Evolutionary conservation across 2,329 filamentous ascomycete genomes (phyloP).

Genomic region (Sporothrix curviconia): DNA sequence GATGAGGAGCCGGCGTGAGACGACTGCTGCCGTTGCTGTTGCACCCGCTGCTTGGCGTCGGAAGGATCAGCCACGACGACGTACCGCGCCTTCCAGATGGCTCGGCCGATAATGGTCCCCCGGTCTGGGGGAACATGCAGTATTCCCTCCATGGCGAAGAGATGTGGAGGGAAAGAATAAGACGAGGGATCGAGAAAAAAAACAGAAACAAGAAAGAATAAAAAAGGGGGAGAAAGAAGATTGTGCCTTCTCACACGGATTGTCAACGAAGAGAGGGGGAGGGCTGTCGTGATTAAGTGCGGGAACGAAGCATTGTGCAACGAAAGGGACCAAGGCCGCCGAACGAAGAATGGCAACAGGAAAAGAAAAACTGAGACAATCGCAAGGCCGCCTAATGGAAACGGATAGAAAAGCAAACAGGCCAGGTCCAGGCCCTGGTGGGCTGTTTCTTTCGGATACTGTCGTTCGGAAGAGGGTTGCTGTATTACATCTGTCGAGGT

Average conservation of each 20-base stretch:
- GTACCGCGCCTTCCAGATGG: conserved; percentile 54
- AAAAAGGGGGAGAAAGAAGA: too few relatives aligned
- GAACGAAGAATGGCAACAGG: not conserved
- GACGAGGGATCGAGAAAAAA: too few relatives aligned
- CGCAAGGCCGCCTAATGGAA: too few relatives aligned
- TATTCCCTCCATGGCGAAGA: conserved; percentile 41
- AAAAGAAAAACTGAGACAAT: not conserved
- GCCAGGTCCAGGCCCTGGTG: too few relatives aligned
- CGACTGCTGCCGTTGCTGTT: conserved; percentile 4
- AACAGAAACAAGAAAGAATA: not conserved
- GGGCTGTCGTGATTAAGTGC: conserved; percentile 1
- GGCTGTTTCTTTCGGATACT: too few relatives aligned
- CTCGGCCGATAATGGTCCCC: conserved; percentile 44
- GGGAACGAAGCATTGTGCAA: conserved; percentile 14
- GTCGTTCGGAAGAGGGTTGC: too few relatives aligned
- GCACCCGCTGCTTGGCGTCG: conserved; percentile 26
- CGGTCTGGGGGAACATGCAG: conserved; percentile 46
- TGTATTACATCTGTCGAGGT: too few relatives aligned
- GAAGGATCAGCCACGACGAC: conserved; percentile 45
- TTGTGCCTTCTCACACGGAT: conserved; percentile 5
- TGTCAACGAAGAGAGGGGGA: not conserved
- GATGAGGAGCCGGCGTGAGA: conserved; percentile 1
- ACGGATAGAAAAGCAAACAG: not conserved
- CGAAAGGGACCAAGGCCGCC: not conserved
- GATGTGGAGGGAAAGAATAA: not conserved